Conservation (phyloP, 768 basidiomycete genomes). For the Suillus subalutaceus region DNA sequence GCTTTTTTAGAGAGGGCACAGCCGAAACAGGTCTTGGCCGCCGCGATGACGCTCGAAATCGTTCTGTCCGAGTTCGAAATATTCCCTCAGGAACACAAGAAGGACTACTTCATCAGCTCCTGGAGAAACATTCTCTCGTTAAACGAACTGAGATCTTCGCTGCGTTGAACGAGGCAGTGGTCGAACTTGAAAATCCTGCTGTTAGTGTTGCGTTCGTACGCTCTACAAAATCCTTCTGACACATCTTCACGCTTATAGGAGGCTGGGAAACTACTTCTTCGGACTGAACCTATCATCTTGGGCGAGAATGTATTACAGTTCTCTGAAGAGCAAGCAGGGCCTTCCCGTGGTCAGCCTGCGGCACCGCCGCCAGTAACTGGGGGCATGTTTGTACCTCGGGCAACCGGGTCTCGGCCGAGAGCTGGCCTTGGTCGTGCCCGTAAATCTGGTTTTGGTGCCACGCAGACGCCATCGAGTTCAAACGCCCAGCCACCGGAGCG, state of each 20-base stretch:
- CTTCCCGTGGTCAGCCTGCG: slow-evolving; percentile 28
- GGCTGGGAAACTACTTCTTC: slow-evolving; percentile 77
- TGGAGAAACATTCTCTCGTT: slow-evolving; percentile 77
- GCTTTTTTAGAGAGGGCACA: slow-evolving; percentile 37
- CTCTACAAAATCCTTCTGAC: slow-evolving; percentile 1
- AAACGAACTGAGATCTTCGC: slow-evolving; percentile 77
- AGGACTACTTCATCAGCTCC: slow-evolving; percentile 84
- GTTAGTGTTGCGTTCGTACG: slow-evolving; percentile 40
- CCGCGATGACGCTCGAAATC: slow-evolving; percentile 58
- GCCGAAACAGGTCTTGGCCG: slow-evolving; percentile 61
- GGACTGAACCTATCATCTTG: slow-evolving; percentile 72
- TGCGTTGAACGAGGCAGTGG: slow-evolving; percentile 60
- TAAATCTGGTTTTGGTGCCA: slow-evolving; percentile 34
- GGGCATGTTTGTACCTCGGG: slow-evolving; percentile 69
- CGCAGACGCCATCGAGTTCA: slow-evolving; percentile 21
- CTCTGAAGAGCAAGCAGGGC: slow-evolving; percentile 50
- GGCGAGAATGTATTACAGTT: slow-evolving; percentile 62
- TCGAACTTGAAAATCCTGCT: slow-evolving; percentile 66
- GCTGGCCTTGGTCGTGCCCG: slow-evolving; percentile 69
- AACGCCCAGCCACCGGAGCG: slow-evolving; percentile 21
- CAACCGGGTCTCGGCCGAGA: slow-evolving; percentile 64
- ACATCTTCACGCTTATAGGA: slow-evolving; percentile 52
- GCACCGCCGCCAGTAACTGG: slow-evolving; percentile 43
- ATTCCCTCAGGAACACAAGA: slow-evolving; percentile 84
- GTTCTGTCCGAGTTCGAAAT: slow-evolving; percentile 76